Evolutionary conservation across 2,329 filamentous ascomycete genomes (phyloP).

Genomic region (Xylariaceae sp.): DNA sequence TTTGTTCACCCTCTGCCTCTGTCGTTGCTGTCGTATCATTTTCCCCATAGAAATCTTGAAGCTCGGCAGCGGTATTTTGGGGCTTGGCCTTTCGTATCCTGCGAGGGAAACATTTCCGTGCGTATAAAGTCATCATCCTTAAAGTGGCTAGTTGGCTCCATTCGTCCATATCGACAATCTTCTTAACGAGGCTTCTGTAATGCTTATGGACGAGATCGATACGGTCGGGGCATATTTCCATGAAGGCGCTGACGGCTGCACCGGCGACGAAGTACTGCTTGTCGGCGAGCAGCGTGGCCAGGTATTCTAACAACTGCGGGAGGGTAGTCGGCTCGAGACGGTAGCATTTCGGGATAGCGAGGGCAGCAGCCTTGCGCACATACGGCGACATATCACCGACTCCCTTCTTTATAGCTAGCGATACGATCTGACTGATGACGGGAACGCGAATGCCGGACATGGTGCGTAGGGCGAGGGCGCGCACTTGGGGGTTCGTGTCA

Average conservation of each 20-base stretch:
- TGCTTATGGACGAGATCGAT: constrained; percentile 87
- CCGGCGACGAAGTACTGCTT: constrained; percentile 96
- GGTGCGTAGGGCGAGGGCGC: constrained; percentile 86
- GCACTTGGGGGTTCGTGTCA: constrained; percentile 82
- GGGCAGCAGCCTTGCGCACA: constrained; percentile 84
- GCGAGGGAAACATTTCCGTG: constrained; percentile 79
- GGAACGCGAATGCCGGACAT: constrained; percentile 98
- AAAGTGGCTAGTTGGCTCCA: constrained; percentile 89
- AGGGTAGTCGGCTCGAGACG: constrained; percentile 79
- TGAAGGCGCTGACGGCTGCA: constrained; percentile 80
- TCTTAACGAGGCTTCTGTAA: constrained; percentile 78
- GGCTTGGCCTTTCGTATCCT: constrained; percentile 53
- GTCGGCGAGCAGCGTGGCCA: constrained; percentile 74
- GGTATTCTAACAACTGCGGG: constrained; percentile 78
- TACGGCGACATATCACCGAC: constrained; percentile 89
- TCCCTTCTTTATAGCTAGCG: constrained; percentile 90
- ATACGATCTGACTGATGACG: constrained; percentile 96
- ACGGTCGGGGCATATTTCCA: constrained; percentile 82
- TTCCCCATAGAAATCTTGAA: constrained; percentile 79
- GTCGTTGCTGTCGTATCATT: constrained; percentile 43
- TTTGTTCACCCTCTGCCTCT: constrained; percentile 46
- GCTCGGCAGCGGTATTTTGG: constrained; percentile 36
- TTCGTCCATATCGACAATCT: constrained; percentile 98
- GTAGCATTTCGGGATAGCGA: constrained; percentile 95
- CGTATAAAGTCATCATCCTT: constrained; percentile 76